Base-by-base conservation (phyloP, 495 filamentous ascomycete genomes). In the Neurospora tetrasperma region DNA sequence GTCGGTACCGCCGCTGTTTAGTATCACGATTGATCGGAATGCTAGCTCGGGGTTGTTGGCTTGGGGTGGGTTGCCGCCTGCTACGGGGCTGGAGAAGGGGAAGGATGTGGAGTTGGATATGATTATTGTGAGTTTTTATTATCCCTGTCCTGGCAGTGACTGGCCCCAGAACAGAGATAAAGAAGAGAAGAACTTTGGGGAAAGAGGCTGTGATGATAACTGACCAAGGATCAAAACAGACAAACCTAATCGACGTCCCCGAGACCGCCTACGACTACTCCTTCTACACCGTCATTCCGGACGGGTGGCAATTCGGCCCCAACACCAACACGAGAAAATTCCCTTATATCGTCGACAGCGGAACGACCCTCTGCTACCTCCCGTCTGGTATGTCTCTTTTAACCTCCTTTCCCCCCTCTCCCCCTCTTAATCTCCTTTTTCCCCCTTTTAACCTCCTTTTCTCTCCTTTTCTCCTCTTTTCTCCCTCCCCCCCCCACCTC, bases 1-100 rank as follows among this genome's bases (percentile, higher is more conserved):
- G 5, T 75, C 84, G 35, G 82, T 89, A 2, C 78, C 84, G 5
- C 86, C 89, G 0, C 74, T 89, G 70, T 92, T 91, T 83, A 85
- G 79, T 71, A 79, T 88, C 18, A 85, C 86, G 54, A 77, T 85
- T 69, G 77, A 79, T 69, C 79, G 82, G 44, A 84, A 83, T 42
- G 76, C 82, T 4, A 79, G 79, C 2, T 77, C 75, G 1, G 84
- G 85, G 38, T 76, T 83, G 20, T 75, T 91, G 1, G 85, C 88
- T 14, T 80, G 90, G 48, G 89, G 90, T 20, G 88, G 84, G 2
- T 69, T 84, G 43, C 79, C 82, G 14, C 79, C 80, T 9, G 76
- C 82, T 1, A 73, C 76, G 23, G 78, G 80, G 20, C n/a, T 81
- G 42, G 76, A 79, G 46, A 62, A 71, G 20, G 78, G 72, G 48